These are phyloP conservation scores for Suillus plorans DNA, from an alignment of 768 basidiomycete species.

Conservation along the genomic window DNA sequence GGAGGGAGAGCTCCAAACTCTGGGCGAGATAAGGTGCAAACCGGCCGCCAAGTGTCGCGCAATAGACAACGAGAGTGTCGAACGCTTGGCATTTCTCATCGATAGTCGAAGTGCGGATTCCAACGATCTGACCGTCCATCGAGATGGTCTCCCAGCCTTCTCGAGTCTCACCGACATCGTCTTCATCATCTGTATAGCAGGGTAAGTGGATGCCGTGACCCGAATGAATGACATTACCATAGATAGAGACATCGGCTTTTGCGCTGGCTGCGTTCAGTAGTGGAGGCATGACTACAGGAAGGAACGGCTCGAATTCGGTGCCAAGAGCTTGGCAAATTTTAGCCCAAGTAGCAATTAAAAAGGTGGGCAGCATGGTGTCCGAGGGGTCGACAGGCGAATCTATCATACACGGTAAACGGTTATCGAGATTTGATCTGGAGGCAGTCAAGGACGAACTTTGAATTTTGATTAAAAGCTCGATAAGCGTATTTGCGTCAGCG, in stretches of 20 bases:
- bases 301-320: conserved; percentile 82
- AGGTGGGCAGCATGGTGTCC: conserved; percentile 71
- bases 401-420: conserved; percentile 22
- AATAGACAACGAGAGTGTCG: conserved; percentile 82
- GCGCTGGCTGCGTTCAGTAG: conserved; percentile 72
- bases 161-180: conserved; percentile 52
- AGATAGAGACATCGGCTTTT: conserved; percentile 78
- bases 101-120: conserved; percentile 76
- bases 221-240: conserved; percentile 43
- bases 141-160: conserved; percentile 80
- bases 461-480: conserved; percentile 71
- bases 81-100: conserved; percentile 90
- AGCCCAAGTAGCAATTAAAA: conserved; percentile 85
- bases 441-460: conserved; percentile 54
- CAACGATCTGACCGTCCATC: conserved; percentile 75
- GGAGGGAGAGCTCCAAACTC: conserved; percentile 69
- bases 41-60: conserved; percentile 59
- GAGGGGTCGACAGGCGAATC: conserved; percentile 67
- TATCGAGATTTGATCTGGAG: neutral
- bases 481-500: conserved; percentile 67
- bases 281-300: conserved; percentile 81
- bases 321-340: conserved; percentile 87
- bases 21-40: conserved; percentile 77
- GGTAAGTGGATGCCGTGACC: conserved; percentile 5
- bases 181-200: conserved; percentile 47